These are phyloP conservation scores for Eucommia ulmoides DNA, from an alignment of 257 asterid genomes.

Conservation along the genomic window DNA sequence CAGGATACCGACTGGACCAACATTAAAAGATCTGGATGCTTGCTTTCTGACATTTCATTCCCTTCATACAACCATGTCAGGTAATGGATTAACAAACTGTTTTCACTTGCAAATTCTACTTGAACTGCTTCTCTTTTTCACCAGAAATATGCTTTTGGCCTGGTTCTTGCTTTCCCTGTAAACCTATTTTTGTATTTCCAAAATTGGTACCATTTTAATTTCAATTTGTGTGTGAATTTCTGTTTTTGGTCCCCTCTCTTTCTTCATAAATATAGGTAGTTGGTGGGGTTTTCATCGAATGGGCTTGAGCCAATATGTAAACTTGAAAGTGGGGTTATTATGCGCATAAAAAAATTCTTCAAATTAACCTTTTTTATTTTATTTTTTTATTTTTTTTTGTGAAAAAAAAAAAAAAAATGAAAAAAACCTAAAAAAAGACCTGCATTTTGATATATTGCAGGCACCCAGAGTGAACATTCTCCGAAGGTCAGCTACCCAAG, in stretches of 20 bases:
- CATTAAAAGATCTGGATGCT: constrained; percentile 82
- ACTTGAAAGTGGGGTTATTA: neutral
- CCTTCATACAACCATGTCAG: constrained; percentile 70
- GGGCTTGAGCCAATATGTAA: neutral
- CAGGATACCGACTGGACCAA: constrained; percentile 86
- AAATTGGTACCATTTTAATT: neutral
- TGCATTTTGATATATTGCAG: constrained; percentile 22
- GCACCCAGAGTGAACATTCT: constrained; percentile 34
- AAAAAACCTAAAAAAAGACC: neutral
- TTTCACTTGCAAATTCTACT: neutral
- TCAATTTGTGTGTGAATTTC: neutral
- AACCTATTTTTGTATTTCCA: neutral
- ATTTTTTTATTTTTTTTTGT: constrained; percentile 1
- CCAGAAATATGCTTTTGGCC: neutral
- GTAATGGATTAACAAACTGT: too few relatives aligned
- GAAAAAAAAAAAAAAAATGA: too few relatives aligned
- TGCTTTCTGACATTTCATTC: constrained; percentile 88
- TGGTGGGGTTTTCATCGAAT: neutral
- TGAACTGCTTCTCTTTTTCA: neutral
- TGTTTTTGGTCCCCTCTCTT: neutral
- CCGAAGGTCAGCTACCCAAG: constrained; percentile 31
- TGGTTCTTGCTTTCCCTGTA: neutral
- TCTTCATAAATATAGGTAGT: neutral
- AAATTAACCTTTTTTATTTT: too few relatives aligned
- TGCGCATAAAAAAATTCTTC: neutral